Evolutionary conservation across 805 yeast species (phyloP).

Genomic region (Priceomyces medius): DNA sequence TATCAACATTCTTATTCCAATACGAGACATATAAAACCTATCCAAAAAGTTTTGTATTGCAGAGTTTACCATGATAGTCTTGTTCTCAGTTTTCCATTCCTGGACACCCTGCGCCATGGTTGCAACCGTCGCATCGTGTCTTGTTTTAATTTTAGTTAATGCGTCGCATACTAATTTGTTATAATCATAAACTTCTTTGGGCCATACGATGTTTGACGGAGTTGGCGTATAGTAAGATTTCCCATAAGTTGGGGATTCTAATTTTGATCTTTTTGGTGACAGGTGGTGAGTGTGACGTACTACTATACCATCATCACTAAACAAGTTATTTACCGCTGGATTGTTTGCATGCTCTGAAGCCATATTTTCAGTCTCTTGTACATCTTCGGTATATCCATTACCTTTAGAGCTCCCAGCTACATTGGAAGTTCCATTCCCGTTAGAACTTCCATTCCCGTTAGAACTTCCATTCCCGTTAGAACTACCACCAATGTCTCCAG

Average conservation of each 20-base stretch:
- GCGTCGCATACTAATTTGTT: slow-evolving; percentile 66
- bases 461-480: not conserved
- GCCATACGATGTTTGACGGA: slow-evolving; percentile 60
- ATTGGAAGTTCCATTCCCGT: not conserved
- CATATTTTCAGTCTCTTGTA: slow-evolving; percentile 20
- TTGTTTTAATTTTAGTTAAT: slow-evolving; percentile 66
- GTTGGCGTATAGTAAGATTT: slow-evolving; percentile 52
- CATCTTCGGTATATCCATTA: slow-evolving; percentile 4
- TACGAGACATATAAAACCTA: slow-evolving; percentile 84
- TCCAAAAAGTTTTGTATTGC: slow-evolving; percentile 81
- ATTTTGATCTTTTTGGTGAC: slow-evolving; percentile 8
- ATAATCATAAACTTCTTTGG: slow-evolving; percentile 69
- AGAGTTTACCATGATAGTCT: slow-evolving; percentile 55
- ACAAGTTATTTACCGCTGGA: slow-evolving; percentile 40
- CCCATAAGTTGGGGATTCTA: slow-evolving; percentile 42
- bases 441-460: not conserved
- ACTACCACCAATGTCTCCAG: not conserved
- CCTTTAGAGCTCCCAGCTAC: not conserved
- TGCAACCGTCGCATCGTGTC: slow-evolving; percentile 92
- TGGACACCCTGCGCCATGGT: slow-evolving; percentile 91
- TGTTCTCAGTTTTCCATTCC: slow-evolving; percentile 71
- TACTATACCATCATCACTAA: slow-evolving; percentile 54
- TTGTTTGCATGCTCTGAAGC: slow-evolving; percentile 29
- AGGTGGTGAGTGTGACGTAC: slow-evolving; percentile 18
- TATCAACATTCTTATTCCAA: slow-evolving; percentile 88